Evolutionary conservation across 2,329 filamentous ascomycete species (phyloP).

Genomic region (Metarhizium robertsii): DNA sequence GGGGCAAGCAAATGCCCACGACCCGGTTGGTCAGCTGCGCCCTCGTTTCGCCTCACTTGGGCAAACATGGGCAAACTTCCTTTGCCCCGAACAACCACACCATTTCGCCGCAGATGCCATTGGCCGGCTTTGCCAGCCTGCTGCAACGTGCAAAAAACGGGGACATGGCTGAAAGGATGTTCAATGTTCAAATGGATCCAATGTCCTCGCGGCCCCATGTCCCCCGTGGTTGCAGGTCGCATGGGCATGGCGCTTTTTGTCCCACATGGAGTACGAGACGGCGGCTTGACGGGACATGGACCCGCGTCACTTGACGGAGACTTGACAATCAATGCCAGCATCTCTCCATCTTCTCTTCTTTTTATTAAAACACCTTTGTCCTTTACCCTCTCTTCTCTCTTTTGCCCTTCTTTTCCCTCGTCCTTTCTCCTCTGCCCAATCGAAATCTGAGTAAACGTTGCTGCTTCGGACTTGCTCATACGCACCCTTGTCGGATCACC

Average conservation of each 20-base stretch:
- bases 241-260: neutral
- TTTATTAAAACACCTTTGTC: neutral
- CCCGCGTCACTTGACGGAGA: constrained; percentile 8
- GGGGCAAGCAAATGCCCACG: too few species aligned
- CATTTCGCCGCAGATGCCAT: neutral
- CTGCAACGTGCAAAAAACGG: neutral
- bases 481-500: neutral
- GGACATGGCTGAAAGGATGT: neutral
- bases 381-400: neutral
- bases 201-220: neutral
- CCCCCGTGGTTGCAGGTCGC: neutral
- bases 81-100: constrained; percentile 9
- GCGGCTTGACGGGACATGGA: neutral
- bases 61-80: constrained; percentile 7
- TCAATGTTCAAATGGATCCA: neutral
- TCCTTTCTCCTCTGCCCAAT: too few species aligned
- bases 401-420: neutral
- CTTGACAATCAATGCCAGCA: neutral
- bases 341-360: constrained; percentile 1
- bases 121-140: neutral
- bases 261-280: neutral
- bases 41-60: too few species aligned
- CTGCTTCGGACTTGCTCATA: neutral
- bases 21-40: too few species aligned
- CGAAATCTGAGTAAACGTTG: neutral